These are phyloP conservation scores for Castanea sativa DNA, from an alignment of 306 rosid genomes.

Conservation along the genomic window DNA sequence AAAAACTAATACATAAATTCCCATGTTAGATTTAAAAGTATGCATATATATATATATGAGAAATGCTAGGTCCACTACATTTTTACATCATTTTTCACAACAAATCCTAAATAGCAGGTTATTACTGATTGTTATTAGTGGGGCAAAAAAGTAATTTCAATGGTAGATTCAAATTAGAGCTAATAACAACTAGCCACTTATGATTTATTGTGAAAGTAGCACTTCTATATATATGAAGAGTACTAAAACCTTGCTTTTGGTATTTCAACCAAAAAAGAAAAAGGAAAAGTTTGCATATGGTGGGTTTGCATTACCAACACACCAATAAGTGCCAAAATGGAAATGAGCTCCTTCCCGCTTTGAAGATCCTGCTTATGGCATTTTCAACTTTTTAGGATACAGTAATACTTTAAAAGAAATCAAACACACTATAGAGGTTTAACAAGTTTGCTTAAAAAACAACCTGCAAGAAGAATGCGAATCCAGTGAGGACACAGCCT, in stretches of 20 bases:
- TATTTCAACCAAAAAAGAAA: background rate
- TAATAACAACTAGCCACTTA: too few relatives aligned
- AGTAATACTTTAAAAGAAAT: background rate
- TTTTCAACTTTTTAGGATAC: background rate
- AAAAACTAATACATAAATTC: background rate
- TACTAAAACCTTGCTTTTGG: background rate
- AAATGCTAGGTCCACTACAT: too few relatives aligned
- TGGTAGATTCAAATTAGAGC: too few relatives aligned
- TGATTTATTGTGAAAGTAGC: too few relatives aligned
- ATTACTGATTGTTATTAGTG: too few relatives aligned
- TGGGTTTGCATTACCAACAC: constrained; percentile 13
- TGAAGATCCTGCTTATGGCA: constrained; percentile 6
- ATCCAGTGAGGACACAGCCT: constrained; percentile 11
- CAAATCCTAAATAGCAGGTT: too few relatives aligned
- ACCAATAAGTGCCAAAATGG: constrained; percentile 13
- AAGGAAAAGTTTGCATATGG: background rate
- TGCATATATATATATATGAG: too few relatives aligned
- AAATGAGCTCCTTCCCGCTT: background rate
- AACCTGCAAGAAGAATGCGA: constrained; percentile 23
- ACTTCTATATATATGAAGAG: too few relatives aligned
- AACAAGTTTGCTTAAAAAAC: background rate
- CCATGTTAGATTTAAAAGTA: background rate
- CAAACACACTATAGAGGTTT: background rate
- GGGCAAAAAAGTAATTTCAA: too few relatives aligned
- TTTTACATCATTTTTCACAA: too few relatives aligned